Base-by-base conservation (phyloP, 441 rosid genomes). In the Brassica hybrid region DNA sequence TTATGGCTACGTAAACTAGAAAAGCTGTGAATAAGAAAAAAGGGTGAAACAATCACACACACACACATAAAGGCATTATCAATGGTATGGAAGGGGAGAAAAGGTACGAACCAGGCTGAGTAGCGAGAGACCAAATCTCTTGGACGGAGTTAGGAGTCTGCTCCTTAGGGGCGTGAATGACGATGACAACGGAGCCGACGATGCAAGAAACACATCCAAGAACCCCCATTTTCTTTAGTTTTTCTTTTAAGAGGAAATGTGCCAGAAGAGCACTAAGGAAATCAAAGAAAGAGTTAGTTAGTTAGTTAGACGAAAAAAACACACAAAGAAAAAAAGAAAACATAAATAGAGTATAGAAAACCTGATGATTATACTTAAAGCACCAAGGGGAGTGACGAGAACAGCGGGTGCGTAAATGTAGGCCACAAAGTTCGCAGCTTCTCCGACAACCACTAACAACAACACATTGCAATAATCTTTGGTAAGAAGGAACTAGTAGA, bases 361-460 rank as follows among this genome's bases (percentile, higher is more conserved):
- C 59, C 59, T 92, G 65, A 92, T 88, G 65, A 94, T 92, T 16
- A 94, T 94, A 73, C 98, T 94, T 62, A 92, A 76, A 8, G 97
- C 97, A 74, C 98, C 98, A 9, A 94, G 96, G 11, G 98, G 98
- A 14, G 98, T 94, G 58, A 94, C 94, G 18, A 94, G 90, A 67
- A 94, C 89, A 19, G 97, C 94, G 0, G 98, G 97, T 2, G 97
- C 94, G 74, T 89, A 94, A 38, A 93, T 96, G 75, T 94, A 94
- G 0, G 98, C 98, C 19, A 89, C 86, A 77, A 92, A 94, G 77
- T 94, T 94, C 10, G 98, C 97, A 66, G 86, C 84, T 88, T 94
- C 98, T 77, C 97, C 97, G 67, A 94, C 86, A 78, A 94, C 87
- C 98, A 66, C 70, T 43, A 54, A 45, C 23, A 19, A 19, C 21